These are phyloP conservation scores for Pelargonium nanum DNA, from an alignment of 345 rosid genomes.

Conservation along the genomic window DNA sequence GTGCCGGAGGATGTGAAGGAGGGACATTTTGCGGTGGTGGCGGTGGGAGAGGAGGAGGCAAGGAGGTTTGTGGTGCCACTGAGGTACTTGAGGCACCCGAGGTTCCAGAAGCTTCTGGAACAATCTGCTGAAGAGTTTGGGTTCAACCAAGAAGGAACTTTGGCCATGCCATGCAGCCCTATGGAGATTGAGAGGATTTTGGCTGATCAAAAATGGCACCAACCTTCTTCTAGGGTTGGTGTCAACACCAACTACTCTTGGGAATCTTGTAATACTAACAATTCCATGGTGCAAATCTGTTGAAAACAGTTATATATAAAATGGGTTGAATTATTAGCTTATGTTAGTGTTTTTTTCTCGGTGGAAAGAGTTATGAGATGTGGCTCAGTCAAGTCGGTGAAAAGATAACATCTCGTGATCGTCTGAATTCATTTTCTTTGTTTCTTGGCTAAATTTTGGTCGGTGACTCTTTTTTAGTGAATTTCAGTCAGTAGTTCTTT, in stretches of 20 bases:
- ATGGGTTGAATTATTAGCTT: no score
- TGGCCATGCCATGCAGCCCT: conserved; percentile 36
- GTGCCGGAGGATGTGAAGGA: conserved; percentile 66
- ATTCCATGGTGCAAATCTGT: neutral
- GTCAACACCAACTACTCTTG: neutral
- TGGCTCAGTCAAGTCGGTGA: no score
- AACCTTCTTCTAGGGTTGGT: neutral
- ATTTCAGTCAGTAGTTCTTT: no score
- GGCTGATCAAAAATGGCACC: conserved; percentile 9
- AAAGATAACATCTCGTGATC: no score
- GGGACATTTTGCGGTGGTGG: conserved; percentile 61
- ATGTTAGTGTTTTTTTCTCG: no score
- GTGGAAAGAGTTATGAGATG: no score
- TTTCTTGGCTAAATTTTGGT: no score
- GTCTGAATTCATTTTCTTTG: no score
- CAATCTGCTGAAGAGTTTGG: conserved; percentile 47
- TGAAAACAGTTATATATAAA: no score
- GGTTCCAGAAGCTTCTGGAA: conserved; percentile 31
- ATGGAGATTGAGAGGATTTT: conserved; percentile 29
- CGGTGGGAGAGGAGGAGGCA: conserved; percentile 35
- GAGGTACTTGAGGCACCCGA: conserved; percentile 37
- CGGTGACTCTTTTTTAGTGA: no score
- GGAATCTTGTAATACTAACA: neutral
- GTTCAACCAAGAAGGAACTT: conserved; percentile 29
- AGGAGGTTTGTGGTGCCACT: conserved; percentile 49